phyloP scores from a whole-genome alignment of 306 rosid genomes.

The Mimosa pudica region DNA sequence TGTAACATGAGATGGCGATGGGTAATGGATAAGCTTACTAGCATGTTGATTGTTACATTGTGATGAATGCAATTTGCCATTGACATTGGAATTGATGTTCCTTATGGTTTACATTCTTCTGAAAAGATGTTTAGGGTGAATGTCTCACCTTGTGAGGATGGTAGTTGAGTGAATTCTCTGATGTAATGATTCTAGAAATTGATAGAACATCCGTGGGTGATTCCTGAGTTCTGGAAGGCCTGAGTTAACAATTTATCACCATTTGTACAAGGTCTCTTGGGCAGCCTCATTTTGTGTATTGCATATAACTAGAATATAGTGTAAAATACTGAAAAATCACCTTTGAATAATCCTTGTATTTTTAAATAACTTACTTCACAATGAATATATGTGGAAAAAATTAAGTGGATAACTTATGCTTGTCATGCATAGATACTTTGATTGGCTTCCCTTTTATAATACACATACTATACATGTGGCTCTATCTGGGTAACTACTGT shows the following conservation, averaged over 20 bases:
- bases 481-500: neutral
- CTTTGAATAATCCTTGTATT: neutral
- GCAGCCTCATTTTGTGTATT: neutral
- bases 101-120: slow-evolving; percentile 1
- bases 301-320: neutral
- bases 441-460: slow-evolving; percentile 15
- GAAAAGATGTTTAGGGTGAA: neutral
- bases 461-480: neutral
- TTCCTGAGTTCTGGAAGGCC: neutral
- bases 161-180: neutral
- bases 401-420: neutral
- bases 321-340: neutral
- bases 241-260: neutral
- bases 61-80: neutral
- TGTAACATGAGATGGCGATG: neutral
- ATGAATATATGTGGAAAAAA: neutral
- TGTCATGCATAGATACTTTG: slow-evolving; percentile 1
- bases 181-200: neutral
- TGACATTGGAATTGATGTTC: neutral
- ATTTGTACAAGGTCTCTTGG: neutral
- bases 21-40: neutral
- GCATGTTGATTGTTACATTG: neutral
- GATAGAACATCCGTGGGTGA: neutral
- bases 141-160: neutral
- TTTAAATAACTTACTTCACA: neutral